phyloP scores from a whole-genome alignment of 129 eudicot species.

The Dittrichia graveolens region DNA sequence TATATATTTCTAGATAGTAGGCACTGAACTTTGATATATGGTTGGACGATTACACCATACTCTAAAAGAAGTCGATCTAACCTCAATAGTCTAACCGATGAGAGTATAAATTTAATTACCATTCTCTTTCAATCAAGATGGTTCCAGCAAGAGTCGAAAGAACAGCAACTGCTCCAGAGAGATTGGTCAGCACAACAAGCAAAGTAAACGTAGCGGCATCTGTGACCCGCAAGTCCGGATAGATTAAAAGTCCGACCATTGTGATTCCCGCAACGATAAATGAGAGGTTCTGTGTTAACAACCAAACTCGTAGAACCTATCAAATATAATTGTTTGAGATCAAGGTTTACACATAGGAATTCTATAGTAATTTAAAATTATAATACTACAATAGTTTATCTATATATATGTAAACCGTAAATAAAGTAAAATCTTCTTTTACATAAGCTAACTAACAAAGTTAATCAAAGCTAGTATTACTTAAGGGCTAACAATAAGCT shows the following conservation, averaged over 20 bases:
- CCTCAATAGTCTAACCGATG: conserved; percentile 9
- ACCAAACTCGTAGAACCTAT: conserved; percentile 84
- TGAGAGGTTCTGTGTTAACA: conserved; percentile 72
- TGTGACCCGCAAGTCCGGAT: conserved; percentile 49
- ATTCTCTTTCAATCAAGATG: conserved; percentile 93
- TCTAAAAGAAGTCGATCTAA: conserved; percentile 1
- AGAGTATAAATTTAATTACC: conserved; percentile 44
- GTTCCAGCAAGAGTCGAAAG: conserved; percentile 99
- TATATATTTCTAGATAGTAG: too few species aligned
- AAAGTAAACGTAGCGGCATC: conserved; percentile 42
- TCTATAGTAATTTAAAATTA: neutral
- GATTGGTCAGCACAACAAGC: conserved; percentile 54
- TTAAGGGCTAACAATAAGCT: too few species aligned
- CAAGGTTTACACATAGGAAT: neutral
- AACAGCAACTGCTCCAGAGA: conserved; percentile 87
- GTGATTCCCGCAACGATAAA: conserved; percentile 84
- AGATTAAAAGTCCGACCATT: conserved; percentile 54
- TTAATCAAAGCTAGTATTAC: too few species aligned
- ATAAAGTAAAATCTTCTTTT: too few species aligned
- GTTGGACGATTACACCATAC: neutral
- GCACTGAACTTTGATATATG: neutral
- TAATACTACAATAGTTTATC: too few species aligned
- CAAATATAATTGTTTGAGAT: neutral
- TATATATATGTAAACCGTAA: too few species aligned
- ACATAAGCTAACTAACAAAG: too few species aligned